Conservation (phyloP, 768 basidiomycete species). For the Cystofilobasidium ferigula region DNA sequence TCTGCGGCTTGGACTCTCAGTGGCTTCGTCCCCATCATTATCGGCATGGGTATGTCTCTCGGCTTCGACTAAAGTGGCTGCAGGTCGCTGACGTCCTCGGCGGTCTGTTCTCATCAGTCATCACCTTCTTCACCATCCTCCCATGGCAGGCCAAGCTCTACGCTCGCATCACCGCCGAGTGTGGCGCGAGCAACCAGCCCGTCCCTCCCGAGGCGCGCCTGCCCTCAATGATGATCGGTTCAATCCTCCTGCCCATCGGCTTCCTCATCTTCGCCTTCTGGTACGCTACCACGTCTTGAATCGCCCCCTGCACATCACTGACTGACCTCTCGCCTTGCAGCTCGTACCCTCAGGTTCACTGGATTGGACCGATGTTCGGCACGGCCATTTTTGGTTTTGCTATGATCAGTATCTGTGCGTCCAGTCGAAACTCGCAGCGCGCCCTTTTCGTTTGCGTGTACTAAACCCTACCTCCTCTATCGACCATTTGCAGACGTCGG, state of each 20-base stretch:
- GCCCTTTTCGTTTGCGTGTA: too few relatives aligned
- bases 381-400: conserved; percentile 10
- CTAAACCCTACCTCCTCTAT: too few relatives aligned
- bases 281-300: background rate
- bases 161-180: background rate
- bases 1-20: too few relatives aligned
- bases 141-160: conserved; percentile 8
- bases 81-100: too few relatives aligned
- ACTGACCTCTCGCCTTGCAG: background rate
- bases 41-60: too few relatives aligned
- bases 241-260: conserved; percentile 16
- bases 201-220: conserved; percentile 22
- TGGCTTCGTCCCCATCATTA: conserved; percentile 4
- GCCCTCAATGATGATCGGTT: conserved; percentile 23
- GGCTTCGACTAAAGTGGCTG: too few relatives aligned
- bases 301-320: background rate
- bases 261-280: conserved; percentile 21
- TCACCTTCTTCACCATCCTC: conserved; percentile 14
- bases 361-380: conserved; percentile 21
- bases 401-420: conserved; percentile 8
- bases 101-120: too few relatives aligned
- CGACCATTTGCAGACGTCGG: background rate
- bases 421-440: too few relatives aligned
- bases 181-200: background rate
- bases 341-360: conserved; percentile 13